Evolutionary conservation across 2,329 filamentous ascomycete genomes (phyloP), one percentile per base, ranked within the genome.

Genomic region (Aspergillus caelatus): DNA sequence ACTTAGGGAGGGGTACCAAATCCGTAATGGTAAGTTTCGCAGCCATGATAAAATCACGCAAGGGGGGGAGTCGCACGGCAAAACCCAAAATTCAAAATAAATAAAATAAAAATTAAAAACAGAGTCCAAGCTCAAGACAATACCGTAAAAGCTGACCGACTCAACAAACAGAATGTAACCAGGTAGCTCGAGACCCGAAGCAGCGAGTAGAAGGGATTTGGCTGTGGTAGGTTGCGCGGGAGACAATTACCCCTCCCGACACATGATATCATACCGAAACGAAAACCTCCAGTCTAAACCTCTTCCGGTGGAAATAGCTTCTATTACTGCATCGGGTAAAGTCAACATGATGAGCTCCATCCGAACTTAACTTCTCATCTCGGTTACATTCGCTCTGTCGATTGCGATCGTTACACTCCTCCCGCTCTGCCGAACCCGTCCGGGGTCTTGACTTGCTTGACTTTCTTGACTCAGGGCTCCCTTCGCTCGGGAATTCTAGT

Each of bases 1-100:
- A 82, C 62, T 84, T 84, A 36, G 80, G 78, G 45, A 88, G 81
- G 48, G 83, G 75, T 45, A 87, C 73, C 26, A 78, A 77, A 64
- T 85, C 82, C 26, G 79, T 78, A 63, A 87, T 77, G 61, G 77
- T 75, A 65, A 83, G 74, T 46, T 78, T 76, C 36, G 77, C 59
- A 34, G 75, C 66, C 74, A 77, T 78, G 23, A 32, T 59, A 19
- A 50, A 39, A 41, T 41, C 39, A 41, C 16, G 39, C 16, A 41
- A 3, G 39, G 14, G 2, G 23, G n/a, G n/a, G n/a, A n/a, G 23
- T 10, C 16, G 48, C 16, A 23, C 26, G 21, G 14, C 30, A 52
- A 52, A 19, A 21, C 9, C 16, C 16, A 28, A 12, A 19, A 52
- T 21, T 32, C 23, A 14, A 52, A 32, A 9, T 19, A 19, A 5